Base-by-base conservation (phyloP, 1,139 yeast species). In the Geotrichum aggregatum region DNA sequence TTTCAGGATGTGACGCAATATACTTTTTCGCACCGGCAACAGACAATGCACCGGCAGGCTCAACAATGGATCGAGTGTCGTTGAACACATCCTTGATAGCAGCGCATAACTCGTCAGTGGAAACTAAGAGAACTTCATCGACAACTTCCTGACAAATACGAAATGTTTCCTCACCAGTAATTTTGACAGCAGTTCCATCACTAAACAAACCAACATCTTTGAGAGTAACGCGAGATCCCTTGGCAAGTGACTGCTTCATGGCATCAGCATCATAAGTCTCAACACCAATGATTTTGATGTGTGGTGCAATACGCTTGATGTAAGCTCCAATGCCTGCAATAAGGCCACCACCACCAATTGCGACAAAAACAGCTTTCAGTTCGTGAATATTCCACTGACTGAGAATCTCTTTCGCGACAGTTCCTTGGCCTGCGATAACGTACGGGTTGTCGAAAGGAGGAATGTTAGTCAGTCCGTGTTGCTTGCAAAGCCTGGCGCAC, bases 401-500 rank as follows among this genome's bases (percentile, higher is more conserved):
- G 48, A 94, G 74, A 33, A 92, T 74, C 70, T 92, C 99, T 78
- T 91, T 79, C 1, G 96, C 98, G 58, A 91, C 83, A 34, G 99
- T 92, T 55, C 98, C 99, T 71, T 92, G 99, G 31, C 99, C 99
- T n/a, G 99, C 98, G 70, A 92, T 88, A 59, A 94, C 97, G 62
- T 84, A 88, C 1, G 99, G 99, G 66, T 92, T 97, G 66, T 92
- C 95, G 66, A 92, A 92, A 0, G 99, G 99, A 11, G 98, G 98
- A 44, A 92, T 87, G 63, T 89, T 85, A 10, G 94, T 84, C 62
- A 87, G 75, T 22, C 88, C 91, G 57, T 88, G 79, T 62, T 82
- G 79, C 26, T 73, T 71, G 35, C 85, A 73, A 54, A 92, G 71
- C 54, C 95, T 74, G 1, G 78, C 77, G 70, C 98, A 92, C 68